Conservation (phyloP, 139 green algal species). For the Chlamydomonas sp. region DNA sequence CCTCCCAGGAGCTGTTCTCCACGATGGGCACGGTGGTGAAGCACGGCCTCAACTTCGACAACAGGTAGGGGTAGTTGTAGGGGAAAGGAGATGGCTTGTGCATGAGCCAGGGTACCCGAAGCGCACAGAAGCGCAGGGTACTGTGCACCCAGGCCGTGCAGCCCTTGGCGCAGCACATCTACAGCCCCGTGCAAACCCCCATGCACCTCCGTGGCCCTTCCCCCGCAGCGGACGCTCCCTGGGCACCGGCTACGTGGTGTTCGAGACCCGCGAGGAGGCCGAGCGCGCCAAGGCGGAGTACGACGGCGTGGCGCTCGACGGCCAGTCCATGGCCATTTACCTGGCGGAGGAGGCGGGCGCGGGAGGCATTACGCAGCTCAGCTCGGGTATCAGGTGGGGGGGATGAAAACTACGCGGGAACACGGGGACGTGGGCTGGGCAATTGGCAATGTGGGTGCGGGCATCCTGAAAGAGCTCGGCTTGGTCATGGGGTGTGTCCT, state of each 20-base stretch:
- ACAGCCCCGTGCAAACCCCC: not conserved
- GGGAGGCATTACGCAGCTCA: no score
- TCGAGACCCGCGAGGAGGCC: conserved; percentile 13
- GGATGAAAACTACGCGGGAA: no score
- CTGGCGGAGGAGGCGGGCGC: not conserved
- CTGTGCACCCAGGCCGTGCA: no score
- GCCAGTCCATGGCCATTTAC: not conserved
- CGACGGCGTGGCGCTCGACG: conserved; percentile 30
- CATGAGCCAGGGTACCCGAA: no score
- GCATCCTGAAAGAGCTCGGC: no score
- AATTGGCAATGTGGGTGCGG: no score
- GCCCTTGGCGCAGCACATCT: not conserved
- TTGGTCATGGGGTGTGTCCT: no score
- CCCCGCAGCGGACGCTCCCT: conserved; percentile 17
- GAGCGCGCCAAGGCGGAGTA: conserved; percentile 8
- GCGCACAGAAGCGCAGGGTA: no score
- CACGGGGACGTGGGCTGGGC: no score
- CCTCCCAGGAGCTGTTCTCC: conserved; percentile 28
- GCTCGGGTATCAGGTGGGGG: no score
- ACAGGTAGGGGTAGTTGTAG: not conserved
- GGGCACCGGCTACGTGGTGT: conserved; percentile 8
- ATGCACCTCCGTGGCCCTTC: not conserved
- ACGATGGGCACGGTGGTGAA: conserved; percentile 20
- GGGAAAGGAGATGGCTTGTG: no score
- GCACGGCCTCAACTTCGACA: conserved; percentile 13